Percentiles rank a stretch among this genome's conserved stretches.
These are phyloP conservation scores for Melastoma malabathricum DNA, from an alignment of 345 rosid species.

Conservation along the genomic window DNA sequence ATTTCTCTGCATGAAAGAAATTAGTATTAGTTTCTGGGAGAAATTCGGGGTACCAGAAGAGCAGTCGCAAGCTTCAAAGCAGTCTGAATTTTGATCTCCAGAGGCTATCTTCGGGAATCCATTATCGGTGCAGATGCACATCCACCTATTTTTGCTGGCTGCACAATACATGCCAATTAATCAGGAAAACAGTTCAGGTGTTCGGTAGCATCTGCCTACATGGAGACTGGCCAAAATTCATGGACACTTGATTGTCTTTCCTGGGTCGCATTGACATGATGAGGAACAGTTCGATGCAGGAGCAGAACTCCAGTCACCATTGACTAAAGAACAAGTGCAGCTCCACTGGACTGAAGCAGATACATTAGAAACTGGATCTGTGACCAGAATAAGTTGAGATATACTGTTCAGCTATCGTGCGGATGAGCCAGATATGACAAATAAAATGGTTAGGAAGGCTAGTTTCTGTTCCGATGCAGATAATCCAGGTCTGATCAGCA, in stretches of 20 bases:
- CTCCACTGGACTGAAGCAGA: conserved; percentile 47
- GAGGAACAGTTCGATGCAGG: conserved; percentile 54
- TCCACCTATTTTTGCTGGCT: conserved; percentile 40
- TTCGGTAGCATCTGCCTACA: not conserved
- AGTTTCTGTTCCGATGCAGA: too few relatives aligned
- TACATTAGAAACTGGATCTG: conserved; percentile 35
- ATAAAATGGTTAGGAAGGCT: too few relatives aligned
- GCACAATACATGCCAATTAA: conserved; percentile 8
- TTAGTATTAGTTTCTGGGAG: not conserved
- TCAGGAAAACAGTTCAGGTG: not conserved
- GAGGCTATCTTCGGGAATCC: conserved; percentile 61
- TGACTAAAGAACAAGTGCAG: conserved; percentile 43
- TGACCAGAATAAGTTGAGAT: conserved; percentile 9
- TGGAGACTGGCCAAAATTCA: not conserved
- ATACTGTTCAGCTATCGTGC: not conserved
- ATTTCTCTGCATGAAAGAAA: not conserved
- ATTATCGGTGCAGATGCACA: conserved; percentile 49
- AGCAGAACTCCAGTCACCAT: conserved; percentile 30
- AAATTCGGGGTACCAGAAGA: conserved; percentile 46
- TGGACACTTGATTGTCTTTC: conserved; percentile 16
- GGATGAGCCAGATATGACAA: too few relatives aligned
- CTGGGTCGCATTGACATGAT: conserved; percentile 74
- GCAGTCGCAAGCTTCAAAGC: conserved; percentile 86
- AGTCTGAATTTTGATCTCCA: conserved; percentile 27
- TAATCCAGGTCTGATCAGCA: too few relatives aligned